Percentiles rank a stretch among this genome's conserved stretches.
Evolutionary conservation across 805 yeast species (phyloP).

Genomic region (Phaffomyces opuntiae): DNA sequence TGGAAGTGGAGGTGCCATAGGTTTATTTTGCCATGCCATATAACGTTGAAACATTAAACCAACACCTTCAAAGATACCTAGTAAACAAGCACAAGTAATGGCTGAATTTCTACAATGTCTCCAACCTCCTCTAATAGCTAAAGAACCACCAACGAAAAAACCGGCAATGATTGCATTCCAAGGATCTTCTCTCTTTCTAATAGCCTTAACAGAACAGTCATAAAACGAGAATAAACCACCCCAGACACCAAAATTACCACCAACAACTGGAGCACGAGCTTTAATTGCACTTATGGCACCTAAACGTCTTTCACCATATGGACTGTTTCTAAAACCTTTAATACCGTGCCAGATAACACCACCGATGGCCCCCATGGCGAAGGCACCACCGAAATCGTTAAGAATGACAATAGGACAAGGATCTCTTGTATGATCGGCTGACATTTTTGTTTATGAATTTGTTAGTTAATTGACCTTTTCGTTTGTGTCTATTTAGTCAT

Average conservation of each 20-base stretch:
- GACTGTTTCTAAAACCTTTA: conserved; percentile 97
- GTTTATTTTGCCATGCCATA: conserved; percentile 77
- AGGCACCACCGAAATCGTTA: conserved; percentile 98
- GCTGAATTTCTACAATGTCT: conserved; percentile 94
- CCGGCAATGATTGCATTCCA: conserved; percentile 98
- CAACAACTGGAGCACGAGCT: conserved; percentile 96
- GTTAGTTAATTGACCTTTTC: background rate
- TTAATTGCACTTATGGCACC: conserved; percentile 89
- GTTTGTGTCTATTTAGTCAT: background rate
- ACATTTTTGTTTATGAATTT: conserved; percentile 35
- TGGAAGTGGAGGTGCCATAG: conserved; percentile 55
- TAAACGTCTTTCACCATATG: conserved; percentile 87
- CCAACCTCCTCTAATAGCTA: conserved; percentile 99
- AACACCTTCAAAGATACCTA: conserved; percentile 97
- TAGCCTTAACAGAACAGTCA: conserved; percentile 92
- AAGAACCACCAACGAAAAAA: conserved; percentile 94
- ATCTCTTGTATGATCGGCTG: conserved; percentile 97
- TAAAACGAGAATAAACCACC: conserved; percentile 96
- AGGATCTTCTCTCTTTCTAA: conserved; percentile 97
- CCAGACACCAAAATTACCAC: conserved; percentile 99
- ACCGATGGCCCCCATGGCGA: conserved; percentile 98
- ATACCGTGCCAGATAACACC: conserved; percentile 99
- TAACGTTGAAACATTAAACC: conserved; percentile 93
- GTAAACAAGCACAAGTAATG: conserved; percentile 92
- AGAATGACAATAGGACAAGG: conserved; percentile 97